These are phyloP conservation scores for Bidens hawaiensis DNA, from an alignment of 140 eudicot species.

Conservation along the genomic window DNA sequence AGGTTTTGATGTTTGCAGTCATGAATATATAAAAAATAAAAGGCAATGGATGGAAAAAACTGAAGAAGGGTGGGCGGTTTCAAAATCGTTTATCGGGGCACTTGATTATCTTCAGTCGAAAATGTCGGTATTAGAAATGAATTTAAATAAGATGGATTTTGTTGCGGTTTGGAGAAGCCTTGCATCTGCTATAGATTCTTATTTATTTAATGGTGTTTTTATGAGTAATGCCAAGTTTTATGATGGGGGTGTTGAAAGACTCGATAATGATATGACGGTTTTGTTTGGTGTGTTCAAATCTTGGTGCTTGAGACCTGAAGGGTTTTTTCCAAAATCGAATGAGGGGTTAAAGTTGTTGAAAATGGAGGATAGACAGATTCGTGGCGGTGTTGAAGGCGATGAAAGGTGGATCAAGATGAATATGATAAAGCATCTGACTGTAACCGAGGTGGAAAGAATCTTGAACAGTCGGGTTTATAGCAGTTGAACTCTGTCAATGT, in stretches of 20 bases:
- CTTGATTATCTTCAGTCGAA: slow-evolving; percentile 81
- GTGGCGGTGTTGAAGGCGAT: slow-evolving; percentile 31
- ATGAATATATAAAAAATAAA: slow-evolving; percentile 70
- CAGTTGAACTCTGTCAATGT: neutral
- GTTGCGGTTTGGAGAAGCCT: slow-evolving; percentile 75
- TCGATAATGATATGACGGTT: slow-evolving; percentile 61
- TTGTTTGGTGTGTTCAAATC: slow-evolving; percentile 63
- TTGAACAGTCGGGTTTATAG: slow-evolving; percentile 38
- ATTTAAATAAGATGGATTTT: slow-evolving; percentile 70
- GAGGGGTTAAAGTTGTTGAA: slow-evolving; percentile 81
- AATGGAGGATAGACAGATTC: slow-evolving; percentile 50
- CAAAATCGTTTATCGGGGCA: slow-evolving; percentile 60
- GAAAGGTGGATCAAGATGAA: slow-evolving; percentile 69
- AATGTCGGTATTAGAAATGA: slow-evolving; percentile 48
- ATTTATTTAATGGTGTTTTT: slow-evolving; percentile 47
- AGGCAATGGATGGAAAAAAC: slow-evolving; percentile 80
- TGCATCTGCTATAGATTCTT: slow-evolving; percentile 59
- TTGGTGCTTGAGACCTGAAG: slow-evolving; percentile 97
- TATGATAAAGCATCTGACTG: slow-evolving; percentile 55
- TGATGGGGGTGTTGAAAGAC: slow-evolving; percentile 67
- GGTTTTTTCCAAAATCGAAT: slow-evolving; percentile 70
- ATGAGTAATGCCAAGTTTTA: slow-evolving; percentile 57
- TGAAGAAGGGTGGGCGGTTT: slow-evolving; percentile 63
- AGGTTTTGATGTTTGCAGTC: slow-evolving; percentile 67
- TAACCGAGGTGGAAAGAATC: slow-evolving; percentile 63